These are phyloP conservation scores for Eimeria sp. DNA, from an alignment of 169 alveolate genomes.

Conservation along the genomic window DNA sequence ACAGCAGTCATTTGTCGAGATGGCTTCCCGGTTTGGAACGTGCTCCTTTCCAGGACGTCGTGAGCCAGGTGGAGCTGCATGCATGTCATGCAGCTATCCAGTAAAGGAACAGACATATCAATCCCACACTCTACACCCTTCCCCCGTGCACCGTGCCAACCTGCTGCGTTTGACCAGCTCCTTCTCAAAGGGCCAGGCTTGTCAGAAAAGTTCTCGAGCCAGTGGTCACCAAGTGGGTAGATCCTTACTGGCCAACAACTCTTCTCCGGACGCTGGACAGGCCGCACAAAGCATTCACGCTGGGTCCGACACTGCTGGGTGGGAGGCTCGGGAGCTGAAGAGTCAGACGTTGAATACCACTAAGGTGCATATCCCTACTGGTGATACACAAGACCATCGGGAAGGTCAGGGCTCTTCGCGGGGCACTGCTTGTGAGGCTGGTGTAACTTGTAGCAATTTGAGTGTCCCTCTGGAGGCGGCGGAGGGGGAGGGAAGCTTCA, in stretches of 20 bases:
- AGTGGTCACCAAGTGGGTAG: too few species aligned
- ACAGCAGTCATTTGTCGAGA: not conserved
- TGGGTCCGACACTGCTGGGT: not conserved
- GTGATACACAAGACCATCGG: not conserved
- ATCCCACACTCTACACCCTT: not conserved
- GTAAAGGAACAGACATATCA: not conserved
- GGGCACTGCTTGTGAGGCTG: not conserved
- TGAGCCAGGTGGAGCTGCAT: not conserved
- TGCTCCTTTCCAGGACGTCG: not conserved
- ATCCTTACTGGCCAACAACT: not conserved
- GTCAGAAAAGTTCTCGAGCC: too few species aligned
- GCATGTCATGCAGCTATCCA: not conserved
- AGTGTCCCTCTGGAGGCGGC: not conserved
- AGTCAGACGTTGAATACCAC: not conserved
- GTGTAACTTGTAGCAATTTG: not conserved
- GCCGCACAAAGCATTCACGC: not conserved
- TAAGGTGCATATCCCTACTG: too few species aligned
- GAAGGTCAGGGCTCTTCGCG: not conserved
- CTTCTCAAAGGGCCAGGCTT: too few species aligned
- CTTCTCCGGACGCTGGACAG: not conserved
- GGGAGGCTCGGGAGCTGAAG: not conserved
- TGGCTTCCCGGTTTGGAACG: not conserved
- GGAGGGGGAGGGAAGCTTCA: not conserved
- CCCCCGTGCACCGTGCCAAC: not conserved
- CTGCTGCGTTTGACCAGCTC: not conserved